Base-by-base conservation (phyloP, 345 rosid species). In the Pugionium dolabratum region DNA sequence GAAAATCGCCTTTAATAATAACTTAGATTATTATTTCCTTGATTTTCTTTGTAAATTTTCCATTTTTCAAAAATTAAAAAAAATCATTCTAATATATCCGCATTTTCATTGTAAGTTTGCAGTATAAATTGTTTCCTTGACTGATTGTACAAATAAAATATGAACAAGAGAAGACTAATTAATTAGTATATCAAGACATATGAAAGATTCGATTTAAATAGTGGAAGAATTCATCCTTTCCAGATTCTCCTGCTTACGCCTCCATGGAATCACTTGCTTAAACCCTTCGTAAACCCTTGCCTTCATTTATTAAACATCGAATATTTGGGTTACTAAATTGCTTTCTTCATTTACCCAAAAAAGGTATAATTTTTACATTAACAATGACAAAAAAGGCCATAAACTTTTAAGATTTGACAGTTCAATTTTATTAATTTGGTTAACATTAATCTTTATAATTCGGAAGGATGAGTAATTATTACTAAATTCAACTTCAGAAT, bases 241-340 rank as follows among this genome's bases (percentile, higher is more conserved):
- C 54, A 40, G 28, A 48, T 71, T 64, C 68, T 72, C 72, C 70
- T 57, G 76, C 56, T 11, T 84, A 80, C 87, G 84, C 60, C 74
- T 77, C 92, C 92, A 73, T 31, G 86, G 86, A 63, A 79, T 81
- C 82, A 67, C 87, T 79, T 84, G 88, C 73, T 82, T 86, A 27
- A 84, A 69, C 65, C 83, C 72, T 63, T 79, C 79, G 69, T 75
- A 80, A 40, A 90, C 79, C 79, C 69, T 82, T 41, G 70, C 78
- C 97, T 90, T 83, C 82, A 39, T 9, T 45, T 59, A 0, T 59
- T 26, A 60, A 36, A 59, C 36, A 49, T 53, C 47, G 74, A 72
- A 72, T 65, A 1, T 57, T 57, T 72, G 28, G 42, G 48, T 62
- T 70, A 70, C 69, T 1, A 29, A 29, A 30, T 62, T 62, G 9